phyloP scores from a whole-genome alignment of 1,139 yeast species.

The Pichia kudriavzevii region DNA sequence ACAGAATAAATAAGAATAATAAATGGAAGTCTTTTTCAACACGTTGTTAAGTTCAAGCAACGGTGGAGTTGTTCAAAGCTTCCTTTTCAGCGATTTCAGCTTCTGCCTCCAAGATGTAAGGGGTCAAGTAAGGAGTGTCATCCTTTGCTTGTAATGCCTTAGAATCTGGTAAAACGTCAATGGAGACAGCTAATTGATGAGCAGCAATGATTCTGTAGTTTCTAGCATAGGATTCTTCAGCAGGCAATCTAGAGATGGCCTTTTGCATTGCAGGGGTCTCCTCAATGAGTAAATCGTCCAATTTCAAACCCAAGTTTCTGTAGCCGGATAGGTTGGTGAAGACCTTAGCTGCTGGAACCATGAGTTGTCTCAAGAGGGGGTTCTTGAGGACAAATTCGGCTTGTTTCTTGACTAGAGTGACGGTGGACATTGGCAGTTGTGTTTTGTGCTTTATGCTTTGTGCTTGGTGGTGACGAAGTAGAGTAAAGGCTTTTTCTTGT shows the following conservation, averaged over 20 bases:
- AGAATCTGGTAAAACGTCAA: slow-evolving; percentile 74
- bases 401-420: slow-evolving; percentile 75
- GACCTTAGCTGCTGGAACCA: slow-evolving; percentile 72
- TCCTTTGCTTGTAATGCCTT: slow-evolving; percentile 77
- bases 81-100: slow-evolving; percentile 83
- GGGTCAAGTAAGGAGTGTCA: slow-evolving; percentile 78
- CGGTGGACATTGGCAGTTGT: slow-evolving; percentile 75
- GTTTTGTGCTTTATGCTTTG: too few relatives aligned
- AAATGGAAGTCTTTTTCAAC: not conserved
- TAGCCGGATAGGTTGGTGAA: slow-evolving; percentile 76
- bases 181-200: slow-evolving; percentile 78
- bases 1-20: slow-evolving; percentile 1
- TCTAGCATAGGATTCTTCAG: slow-evolving; percentile 79
- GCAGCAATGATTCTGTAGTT: slow-evolving; percentile 88
- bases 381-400: slow-evolving; percentile 77
- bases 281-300: slow-evolving; percentile 81
- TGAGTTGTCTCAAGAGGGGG: slow-evolving; percentile 67
- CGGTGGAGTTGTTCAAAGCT: slow-evolving; percentile 78
- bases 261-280: slow-evolving; percentile 82
- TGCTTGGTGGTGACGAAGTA: not conserved
- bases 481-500: too few relatives aligned
- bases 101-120: slow-evolving; percentile 89
- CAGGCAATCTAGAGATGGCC: slow-evolving; percentile 83
- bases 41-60: too few relatives aligned
- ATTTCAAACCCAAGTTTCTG: slow-evolving; percentile 86